Conservation (phyloP, 108 stramenopile genomes). For the Discostella stelligeroides region DNA sequence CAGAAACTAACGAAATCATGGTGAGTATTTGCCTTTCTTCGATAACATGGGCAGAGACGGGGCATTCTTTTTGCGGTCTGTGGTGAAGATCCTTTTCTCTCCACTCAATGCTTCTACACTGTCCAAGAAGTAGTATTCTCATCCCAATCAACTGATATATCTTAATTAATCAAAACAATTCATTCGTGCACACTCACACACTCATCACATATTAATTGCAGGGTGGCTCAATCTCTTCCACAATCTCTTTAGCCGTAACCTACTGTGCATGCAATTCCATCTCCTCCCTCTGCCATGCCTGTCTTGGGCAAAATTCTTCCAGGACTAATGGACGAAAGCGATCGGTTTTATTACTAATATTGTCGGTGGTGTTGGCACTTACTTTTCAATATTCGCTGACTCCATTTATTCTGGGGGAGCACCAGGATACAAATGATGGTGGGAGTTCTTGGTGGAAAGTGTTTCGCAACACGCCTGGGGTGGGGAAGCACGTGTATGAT, state of each 20-base stretch:
- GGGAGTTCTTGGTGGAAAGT: conserved; percentile 57
- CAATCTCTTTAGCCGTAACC: conserved; percentile 59
- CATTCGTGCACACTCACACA: no score
- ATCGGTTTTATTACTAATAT: conserved; percentile 67
- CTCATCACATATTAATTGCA: neutral
- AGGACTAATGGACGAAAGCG: conserved; percentile 82
- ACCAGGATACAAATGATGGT: conserved; percentile 22
- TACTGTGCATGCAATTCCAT: conserved; percentile 73
- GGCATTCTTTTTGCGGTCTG: no score
- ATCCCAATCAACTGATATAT: no score
- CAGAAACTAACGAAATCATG: no score
- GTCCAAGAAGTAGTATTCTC: no score
- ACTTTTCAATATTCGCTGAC: conserved; percentile 80
- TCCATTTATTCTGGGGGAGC: conserved; percentile 62
- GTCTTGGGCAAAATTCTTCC: conserved; percentile 58
- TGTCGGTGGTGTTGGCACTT: conserved; percentile 63
- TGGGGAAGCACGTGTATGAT: conserved; percentile 59
- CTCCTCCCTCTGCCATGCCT: conserved; percentile 68
- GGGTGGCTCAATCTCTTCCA: conserved; percentile 35
- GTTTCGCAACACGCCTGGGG: conserved; percentile 54
- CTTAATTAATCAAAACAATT: no score
- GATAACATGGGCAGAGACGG: no score
- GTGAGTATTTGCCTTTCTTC: no score
- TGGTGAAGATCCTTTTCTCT: no score
- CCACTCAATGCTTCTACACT: no score